These are phyloP conservation scores for Erysiphe pulchra DNA, from an alignment of 2,329 filamentous ascomycete species.

Conservation along the genomic window DNA sequence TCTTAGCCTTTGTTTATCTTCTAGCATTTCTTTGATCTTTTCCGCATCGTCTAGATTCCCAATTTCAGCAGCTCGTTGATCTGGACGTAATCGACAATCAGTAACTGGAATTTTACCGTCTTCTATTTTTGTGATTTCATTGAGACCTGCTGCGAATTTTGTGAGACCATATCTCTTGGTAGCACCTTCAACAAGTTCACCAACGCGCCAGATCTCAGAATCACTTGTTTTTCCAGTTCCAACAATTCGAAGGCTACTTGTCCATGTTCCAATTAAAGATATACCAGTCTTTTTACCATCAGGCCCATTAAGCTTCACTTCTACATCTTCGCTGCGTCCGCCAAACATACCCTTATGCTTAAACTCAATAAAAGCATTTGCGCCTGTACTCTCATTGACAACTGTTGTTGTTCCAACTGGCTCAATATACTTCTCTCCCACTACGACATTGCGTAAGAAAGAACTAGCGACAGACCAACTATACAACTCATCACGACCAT, in stretches of 20 bases:
- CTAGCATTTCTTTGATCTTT: slow-evolving; percentile 53
- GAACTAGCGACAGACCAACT: slow-evolving; percentile 73
- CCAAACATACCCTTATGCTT: slow-evolving; percentile 94
- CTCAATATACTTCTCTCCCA: slow-evolving; percentile 94
- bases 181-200: slow-evolving; percentile 53
- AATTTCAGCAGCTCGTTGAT: slow-evolving; percentile 64
- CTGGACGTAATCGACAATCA: slow-evolving; percentile 61
- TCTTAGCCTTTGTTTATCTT: slow-evolving; percentile 60
- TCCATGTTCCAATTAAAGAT: slow-evolving; percentile 67
- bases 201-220: slow-evolving; percentile 54
- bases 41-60: slow-evolving; percentile 69
- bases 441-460: slow-evolving; percentile 86
- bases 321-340: slow-evolving; percentile 73
- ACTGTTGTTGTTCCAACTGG: slow-evolving; percentile 79
- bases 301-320: slow-evolving; percentile 43
- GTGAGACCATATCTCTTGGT: slow-evolving; percentile 71
- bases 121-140: slow-evolving; percentile 68
- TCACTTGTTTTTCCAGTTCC: slow-evolving; percentile 33
- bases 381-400: slow-evolving; percentile 57
- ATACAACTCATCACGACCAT: slow-evolving; percentile 56
- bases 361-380: slow-evolving; percentile 71
- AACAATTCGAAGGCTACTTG: slow-evolving; percentile 38
- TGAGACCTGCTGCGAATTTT: slow-evolving; percentile 59
- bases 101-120: slow-evolving; percentile 49
- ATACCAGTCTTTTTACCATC: slow-evolving; percentile 39